Base-by-base conservation (phyloP, 164 flowering plant species). In the Aristolochia californica region DNA sequence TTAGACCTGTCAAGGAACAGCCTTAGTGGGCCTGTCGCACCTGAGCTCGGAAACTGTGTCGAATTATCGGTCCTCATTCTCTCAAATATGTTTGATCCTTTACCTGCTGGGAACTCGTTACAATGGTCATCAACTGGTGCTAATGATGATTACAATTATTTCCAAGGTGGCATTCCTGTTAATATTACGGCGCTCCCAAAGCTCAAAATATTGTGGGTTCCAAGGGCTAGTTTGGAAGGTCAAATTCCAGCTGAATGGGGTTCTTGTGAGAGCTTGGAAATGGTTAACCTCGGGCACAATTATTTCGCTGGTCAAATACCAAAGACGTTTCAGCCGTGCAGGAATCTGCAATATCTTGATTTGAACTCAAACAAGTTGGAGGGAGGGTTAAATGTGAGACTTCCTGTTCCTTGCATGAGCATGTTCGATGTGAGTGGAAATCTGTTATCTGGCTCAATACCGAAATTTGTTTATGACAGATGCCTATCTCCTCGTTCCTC, bases 191-290 rank as follows among this genome's bases (percentile, higher is more conserved):
- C 59, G 2, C 80, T 91, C 45, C 82, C 87, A n/a, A 86, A 83
- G 62, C 76, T 91, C 59, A 78, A 63, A 70, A 68, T 91, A 55
- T 8, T 91, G 52, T 88, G 98, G 98, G 88, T 77, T 4, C 98
- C 95, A 5, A 74, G 80, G 61, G 81, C 87, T 45, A 78, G 66
- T 25, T 72, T 83, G 1, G 83, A 80, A 49, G 95, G 93, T 5
- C 58, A 43, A 34, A 53, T 88, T 43, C 85, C 90, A 0, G 57
- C 48, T 26, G 66, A 66, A 21, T 91, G 98, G 98, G 86, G 91
- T 55, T 27, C 74, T 56, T 91, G 96, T 68, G 71, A 69, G 34
- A 73, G 65, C 70, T 72, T 91, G 78, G 88, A 84, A 72, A 78
- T 88, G 81, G 49, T 91, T 55, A 86, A 84, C 68, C 72, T 91